Base-by-base conservation (phyloP, 805 yeast species). In the Yarrowia sp. region DNA sequence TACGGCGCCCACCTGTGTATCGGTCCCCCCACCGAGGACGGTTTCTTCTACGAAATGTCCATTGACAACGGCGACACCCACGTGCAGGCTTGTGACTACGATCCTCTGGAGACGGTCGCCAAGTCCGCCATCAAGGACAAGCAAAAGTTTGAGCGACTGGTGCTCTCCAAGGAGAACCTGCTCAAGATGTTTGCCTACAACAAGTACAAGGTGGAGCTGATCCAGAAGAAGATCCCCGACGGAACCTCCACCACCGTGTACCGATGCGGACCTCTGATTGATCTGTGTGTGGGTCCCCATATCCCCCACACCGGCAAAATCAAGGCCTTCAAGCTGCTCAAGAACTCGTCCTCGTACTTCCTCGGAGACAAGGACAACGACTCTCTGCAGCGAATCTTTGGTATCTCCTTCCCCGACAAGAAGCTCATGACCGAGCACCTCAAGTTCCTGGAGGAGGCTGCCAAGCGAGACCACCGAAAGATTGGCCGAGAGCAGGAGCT, bases 341-440 rank as follows among this genome's bases (percentile, higher is more conserved):
- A 95, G 83, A 94, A 93, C 84, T 94, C 98, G 16, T 89, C 98
- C 1, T 92, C 97, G 68, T 95, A 95, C 82, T 95, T 95, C 84
- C 82, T 92, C 75, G 99, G 98, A 81, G 98, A 94, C 74, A 81
- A 97, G 61, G 84, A 83, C 74, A 94, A 95, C 78, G 99, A 95
- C 79, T 92, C 98, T 22, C 85, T 95, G 80, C 99, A 95, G 83
- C 91, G 99, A 84, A 86, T 95, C 69, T 95, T 95, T 79, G 99
- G 99, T 86, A 89, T 95, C 72, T 90, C 98, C 14, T 95, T 95
- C 92, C 99, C 99, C 72, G 99, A 95, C 81, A 94, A 95, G 85
- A 92, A 92, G 81, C 85, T 87, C 75, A 90, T 95, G 97, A 94
- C 91, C 75, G 98, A 90, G 75, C 97, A 95, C 79, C 81, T 94